A percentile compares a stretch with the other conserved stretches of the same genome.
These are phyloP conservation scores for Calycina herbarum DNA, from an alignment of 2,329 filamentous ascomycete genomes.

Conservation along the genomic window DNA sequence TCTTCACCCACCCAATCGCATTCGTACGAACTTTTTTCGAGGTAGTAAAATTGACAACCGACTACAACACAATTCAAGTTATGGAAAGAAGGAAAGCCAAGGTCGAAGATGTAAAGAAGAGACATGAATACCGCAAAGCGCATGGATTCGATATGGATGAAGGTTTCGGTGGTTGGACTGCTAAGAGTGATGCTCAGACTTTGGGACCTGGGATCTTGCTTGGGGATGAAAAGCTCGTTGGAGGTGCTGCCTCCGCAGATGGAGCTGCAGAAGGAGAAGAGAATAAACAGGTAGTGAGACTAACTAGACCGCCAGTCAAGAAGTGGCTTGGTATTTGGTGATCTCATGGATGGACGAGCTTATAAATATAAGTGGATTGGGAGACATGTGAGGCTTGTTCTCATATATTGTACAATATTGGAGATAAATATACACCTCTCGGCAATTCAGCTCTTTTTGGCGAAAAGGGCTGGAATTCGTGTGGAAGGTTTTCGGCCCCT, in stretches of 20 bases:
- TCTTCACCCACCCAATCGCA: slow-evolving; percentile 67
- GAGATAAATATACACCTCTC: slow-evolving; percentile 1
- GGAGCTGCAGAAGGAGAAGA: slow-evolving; percentile 37
- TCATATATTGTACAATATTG: neutral
- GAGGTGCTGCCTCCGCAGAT: slow-evolving; percentile 24
- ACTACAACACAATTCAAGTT: slow-evolving; percentile 67
- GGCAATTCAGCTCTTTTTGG: neutral
- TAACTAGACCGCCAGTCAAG: slow-evolving; percentile 59
- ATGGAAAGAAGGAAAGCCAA: slow-evolving; percentile 70
- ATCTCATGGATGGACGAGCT: slow-evolving; percentile 11
- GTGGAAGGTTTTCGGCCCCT: too few species aligned
- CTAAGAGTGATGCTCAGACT: slow-evolving; percentile 38
- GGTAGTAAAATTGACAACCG: slow-evolving; percentile 75
- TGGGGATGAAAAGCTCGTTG: slow-evolving; percentile 24
- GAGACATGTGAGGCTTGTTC: neutral
- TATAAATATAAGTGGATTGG: neutral
- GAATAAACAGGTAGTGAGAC: slow-evolving; percentile 44
- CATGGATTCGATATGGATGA: slow-evolving; percentile 73
- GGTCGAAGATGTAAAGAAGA: slow-evolving; percentile 85
- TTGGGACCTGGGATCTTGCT: slow-evolving; percentile 37
- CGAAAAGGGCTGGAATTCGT: neutral
- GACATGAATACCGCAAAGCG: slow-evolving; percentile 79
- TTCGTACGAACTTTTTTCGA: slow-evolving; percentile 66
- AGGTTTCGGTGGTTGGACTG: slow-evolving; percentile 52
- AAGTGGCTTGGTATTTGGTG: slow-evolving; percentile 86